Conservation (phyloP, 1,284 basidiomycete species). For the Austroboletus niveus region DNA sequence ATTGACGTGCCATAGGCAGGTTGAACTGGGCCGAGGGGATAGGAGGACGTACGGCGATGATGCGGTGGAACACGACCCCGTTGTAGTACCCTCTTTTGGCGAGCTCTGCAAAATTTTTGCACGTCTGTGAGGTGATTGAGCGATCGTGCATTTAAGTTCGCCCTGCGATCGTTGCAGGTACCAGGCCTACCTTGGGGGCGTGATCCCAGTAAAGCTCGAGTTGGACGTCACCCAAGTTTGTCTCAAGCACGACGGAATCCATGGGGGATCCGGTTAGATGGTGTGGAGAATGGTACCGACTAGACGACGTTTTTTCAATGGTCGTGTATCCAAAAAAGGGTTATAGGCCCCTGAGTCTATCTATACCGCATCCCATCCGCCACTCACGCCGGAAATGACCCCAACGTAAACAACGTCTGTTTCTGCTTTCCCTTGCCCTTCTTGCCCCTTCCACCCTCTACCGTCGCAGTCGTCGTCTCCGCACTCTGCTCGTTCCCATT, state of each 20-base stretch:
- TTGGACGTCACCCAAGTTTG: conserved; percentile 83
- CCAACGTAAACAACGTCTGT: conserved; percentile 76
- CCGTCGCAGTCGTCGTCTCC: neutral
- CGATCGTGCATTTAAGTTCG: neutral
- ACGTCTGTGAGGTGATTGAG: conserved; percentile 59
- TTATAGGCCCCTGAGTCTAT: too few relatives aligned
- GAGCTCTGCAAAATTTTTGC: conserved; percentile 89
- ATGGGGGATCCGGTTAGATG: conserved; percentile 13
- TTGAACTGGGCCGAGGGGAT: too few relatives aligned
- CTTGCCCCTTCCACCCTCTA: conserved; percentile 51
- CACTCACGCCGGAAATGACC: conserved; percentile 55
- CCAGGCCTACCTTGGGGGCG: conserved; percentile 70
- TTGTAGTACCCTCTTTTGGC: conserved; percentile 86
- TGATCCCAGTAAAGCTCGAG: conserved; percentile 91
- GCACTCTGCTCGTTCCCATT: neutral
- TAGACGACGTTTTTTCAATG: too few relatives aligned
- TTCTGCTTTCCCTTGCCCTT: conserved; percentile 84
- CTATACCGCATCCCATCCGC: neutral
- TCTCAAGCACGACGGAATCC: conserved; percentile 78
- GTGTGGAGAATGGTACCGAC: neutral
- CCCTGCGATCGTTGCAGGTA: too few relatives aligned
- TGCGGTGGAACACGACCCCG: conserved; percentile 82
- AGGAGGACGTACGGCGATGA: conserved; percentile 67
- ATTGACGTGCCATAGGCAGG: too few relatives aligned
- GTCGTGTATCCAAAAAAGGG: too few relatives aligned